A percentile compares a stretch with the other conserved stretches of the same genome.
Evolutionary conservation across 164 flowering plant species (phyloP).

Genomic region (Vitis amurensis): DNA sequence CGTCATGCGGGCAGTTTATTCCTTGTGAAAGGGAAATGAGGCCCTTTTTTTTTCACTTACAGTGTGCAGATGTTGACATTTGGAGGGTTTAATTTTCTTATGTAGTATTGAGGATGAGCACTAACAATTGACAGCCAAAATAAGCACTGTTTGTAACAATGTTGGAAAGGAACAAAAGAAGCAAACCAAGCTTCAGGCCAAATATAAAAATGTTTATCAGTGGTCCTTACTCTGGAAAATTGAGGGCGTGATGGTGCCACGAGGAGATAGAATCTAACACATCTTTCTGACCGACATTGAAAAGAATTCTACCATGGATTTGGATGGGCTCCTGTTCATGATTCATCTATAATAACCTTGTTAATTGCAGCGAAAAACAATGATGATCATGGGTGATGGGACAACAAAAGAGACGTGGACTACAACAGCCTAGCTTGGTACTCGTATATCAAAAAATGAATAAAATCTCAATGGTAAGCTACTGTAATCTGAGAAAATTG

Average conservation of each 20-base stretch:
- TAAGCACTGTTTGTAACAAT: constrained; percentile 4
- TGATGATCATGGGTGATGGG: too few relatives aligned
- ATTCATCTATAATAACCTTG: too few relatives aligned
- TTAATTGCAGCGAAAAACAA: too few relatives aligned
- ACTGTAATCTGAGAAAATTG: too few relatives aligned
- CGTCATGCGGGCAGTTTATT: constrained; percentile 15
- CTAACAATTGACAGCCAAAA: constrained; percentile 20
- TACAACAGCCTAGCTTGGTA: too few relatives aligned
- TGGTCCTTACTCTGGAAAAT: constrained; percentile 23
- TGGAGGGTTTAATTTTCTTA: background rate
- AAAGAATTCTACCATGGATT: too few relatives aligned
- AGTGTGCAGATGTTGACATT: constrained; percentile 25
- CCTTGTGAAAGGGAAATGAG: constrained; percentile 12
- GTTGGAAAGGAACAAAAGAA: constrained; percentile 18
- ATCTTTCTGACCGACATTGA: background rate
- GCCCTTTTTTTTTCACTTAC: background rate
- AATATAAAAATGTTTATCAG: background rate
- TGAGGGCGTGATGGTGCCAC: constrained; percentile 12
- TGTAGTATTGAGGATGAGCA: constrained; percentile 7
- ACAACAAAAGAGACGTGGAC: too few relatives aligned
- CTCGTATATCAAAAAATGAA: too few relatives aligned
- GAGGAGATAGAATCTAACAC: background rate
- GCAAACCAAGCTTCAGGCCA: background rate
- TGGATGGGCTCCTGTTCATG: too few relatives aligned
- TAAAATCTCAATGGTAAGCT: too few relatives aligned